These are phyloP conservation scores for Podospora bellae-mahoneyi DNA, from an alignment of 495 filamentous ascomycete species.

Conservation along the genomic window DNA sequence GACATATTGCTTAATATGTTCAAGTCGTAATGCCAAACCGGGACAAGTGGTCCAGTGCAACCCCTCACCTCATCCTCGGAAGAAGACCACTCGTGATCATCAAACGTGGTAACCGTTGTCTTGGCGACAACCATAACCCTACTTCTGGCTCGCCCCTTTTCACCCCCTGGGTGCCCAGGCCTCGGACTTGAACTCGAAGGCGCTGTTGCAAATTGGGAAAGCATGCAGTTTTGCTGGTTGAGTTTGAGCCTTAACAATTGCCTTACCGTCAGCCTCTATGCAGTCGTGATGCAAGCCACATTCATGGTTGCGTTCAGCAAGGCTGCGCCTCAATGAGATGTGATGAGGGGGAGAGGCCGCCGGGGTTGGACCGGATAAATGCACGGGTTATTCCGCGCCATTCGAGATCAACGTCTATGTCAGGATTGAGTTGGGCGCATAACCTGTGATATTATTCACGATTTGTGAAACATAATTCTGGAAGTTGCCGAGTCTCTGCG, in stretches of 20 bases:
- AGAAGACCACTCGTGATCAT: neutral
- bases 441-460: too few species aligned
- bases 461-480: too few species aligned
- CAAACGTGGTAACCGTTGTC: neutral
- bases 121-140: neutral
- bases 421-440: too few species aligned
- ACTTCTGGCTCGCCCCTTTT: neutral
- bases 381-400: neutral
- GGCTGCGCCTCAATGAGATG: neutral
- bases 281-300: neutral
- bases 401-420: neutral
- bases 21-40: neutral
- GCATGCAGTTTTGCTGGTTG: neutral
- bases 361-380: neutral
- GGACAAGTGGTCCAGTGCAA: neutral
- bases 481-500: too few species aligned
- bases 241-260: neutral
- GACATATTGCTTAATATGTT: neutral
- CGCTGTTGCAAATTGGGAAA: neutral
- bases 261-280: neutral
- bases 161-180: neutral
- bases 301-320: too few species aligned
- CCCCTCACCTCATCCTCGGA: neutral
- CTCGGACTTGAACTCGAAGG: neutral
- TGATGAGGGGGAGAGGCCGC: neutral